Percentiles rank a stretch among this genome's conserved stretches.
Conservation (phyloP, 495 filamentous ascomycete genomes). For the Trypethelium eluteriae region DNA sequence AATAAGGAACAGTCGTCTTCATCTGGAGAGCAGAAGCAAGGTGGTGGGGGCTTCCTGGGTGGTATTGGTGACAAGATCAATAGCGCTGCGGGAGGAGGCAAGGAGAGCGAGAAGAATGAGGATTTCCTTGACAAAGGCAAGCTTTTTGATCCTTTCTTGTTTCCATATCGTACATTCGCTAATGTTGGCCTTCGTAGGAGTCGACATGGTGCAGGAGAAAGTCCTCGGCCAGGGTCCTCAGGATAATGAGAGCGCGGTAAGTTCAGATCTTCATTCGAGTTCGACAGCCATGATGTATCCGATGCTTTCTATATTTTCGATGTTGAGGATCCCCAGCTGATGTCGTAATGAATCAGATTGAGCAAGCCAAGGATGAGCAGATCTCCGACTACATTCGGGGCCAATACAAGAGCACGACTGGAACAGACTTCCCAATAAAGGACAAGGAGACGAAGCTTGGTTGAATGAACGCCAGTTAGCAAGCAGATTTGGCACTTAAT, state of each 20-base stretch:
- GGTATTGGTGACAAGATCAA: slow-evolving; percentile 52
- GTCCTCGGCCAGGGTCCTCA: slow-evolving; percentile 57
- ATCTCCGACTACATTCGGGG: slow-evolving; percentile 51
- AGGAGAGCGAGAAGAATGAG: slow-evolving; percentile 61
- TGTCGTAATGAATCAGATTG: slow-evolving; percentile 22
- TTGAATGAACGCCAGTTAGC: not conserved
- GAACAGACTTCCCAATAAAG: slow-evolving; percentile 55
- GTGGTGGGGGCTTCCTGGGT: slow-evolving; percentile 44
- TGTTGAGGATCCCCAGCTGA: not conserved
- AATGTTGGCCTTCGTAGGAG: slow-evolving; percentile 36
- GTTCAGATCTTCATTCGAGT: not conserved
- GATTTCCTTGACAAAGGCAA: slow-evolving; percentile 23
- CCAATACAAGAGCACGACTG: slow-evolving; percentile 54
- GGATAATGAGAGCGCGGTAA: slow-evolving; percentile 57
- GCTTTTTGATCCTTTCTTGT: not conserved
- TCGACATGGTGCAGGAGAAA: slow-evolving; percentile 62
- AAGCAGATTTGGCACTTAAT: too few relatives aligned
- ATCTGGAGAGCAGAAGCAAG: slow-evolving; percentile 24
- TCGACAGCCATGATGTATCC: too few relatives aligned
- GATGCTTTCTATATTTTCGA: too few relatives aligned
- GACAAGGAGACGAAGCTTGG: slow-evolving; percentile 49
- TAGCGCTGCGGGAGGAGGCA: slow-evolving; percentile 54
- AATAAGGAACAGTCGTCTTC: slow-evolving; percentile 13
- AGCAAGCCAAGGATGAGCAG: slow-evolving; percentile 68
- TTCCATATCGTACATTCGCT: not conserved